Evolutionary conservation across 2,329 filamentous ascomycete species (phyloP).

Genomic region (Calonectria naviculata): DNA sequence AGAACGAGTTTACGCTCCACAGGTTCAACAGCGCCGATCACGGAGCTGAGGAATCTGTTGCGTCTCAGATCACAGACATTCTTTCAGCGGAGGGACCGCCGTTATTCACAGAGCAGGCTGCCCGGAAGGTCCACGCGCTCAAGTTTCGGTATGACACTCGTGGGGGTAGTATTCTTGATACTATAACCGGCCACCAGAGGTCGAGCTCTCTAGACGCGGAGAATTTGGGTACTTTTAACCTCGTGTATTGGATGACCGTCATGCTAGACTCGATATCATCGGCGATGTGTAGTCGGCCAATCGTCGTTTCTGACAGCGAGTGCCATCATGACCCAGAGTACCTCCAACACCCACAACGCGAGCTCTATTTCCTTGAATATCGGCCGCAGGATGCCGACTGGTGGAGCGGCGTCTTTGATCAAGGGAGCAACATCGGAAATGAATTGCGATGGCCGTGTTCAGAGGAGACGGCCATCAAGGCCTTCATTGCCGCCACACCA

Average conservation of each 20-base stretch:
- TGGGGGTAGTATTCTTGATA: slow-evolving; percentile 37
- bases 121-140: slow-evolving; percentile 51
- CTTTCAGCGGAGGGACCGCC: slow-evolving; percentile 42
- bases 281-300: slow-evolving; percentile 57
- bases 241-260: slow-evolving; percentile 69
- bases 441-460: slow-evolving; percentile 63
- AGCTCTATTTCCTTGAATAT: slow-evolving; percentile 31
- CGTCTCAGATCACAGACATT: slow-evolving; percentile 45
- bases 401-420: slow-evolving; percentile 48
- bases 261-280: slow-evolving; percentile 71
- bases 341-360: slow-evolving; percentile 33
- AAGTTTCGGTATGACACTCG: slow-evolving; percentile 49
- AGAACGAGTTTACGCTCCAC: slow-evolving; percentile 31
- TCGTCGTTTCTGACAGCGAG: slow-evolving; percentile 53
- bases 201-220: slow-evolving; percentile 39
- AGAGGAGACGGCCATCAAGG: slow-evolving; percentile 59
- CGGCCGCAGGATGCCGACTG: slow-evolving; percentile 42
- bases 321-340: slow-evolving; percentile 48
- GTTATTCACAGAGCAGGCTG: slow-evolving; percentile 48
- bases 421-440: slow-evolving; percentile 31
- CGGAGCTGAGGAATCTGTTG: slow-evolving; percentile 34
- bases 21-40: slow-evolving; percentile 21
- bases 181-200: slow-evolving; percentile 24
- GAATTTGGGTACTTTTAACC: slow-evolving; percentile 61
- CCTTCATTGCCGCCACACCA: slow-evolving; percentile 63